Evolutionary conservation across 1,284 basidiomycete species (phyloP).

Genomic region (Peniophora sp.): DNA sequence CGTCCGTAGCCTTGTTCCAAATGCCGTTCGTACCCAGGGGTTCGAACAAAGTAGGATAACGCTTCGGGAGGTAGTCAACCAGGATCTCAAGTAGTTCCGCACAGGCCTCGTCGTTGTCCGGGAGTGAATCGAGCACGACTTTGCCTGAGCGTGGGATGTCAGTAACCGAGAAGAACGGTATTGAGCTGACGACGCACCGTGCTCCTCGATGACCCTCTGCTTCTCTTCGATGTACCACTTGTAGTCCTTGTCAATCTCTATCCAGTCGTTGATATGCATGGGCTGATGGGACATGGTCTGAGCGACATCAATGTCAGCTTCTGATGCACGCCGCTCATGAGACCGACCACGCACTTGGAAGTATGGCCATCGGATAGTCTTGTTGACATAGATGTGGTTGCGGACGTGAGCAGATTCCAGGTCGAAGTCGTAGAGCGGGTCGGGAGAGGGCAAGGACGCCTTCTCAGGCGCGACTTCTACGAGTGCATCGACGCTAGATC

Average conservation of each 20-base stretch:
- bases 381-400: conserved; percentile 29
- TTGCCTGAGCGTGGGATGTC: conserved; percentile 17
- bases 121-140: conserved; percentile 27
- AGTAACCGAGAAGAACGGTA: conserved; percentile 1
- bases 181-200: conserved; percentile 14
- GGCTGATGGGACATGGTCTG: conserved; percentile 32
- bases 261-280: conserved; percentile 33
- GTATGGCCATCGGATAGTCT: conserved; percentile 26
- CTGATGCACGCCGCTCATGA: background rate
- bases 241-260: conserved; percentile 33
- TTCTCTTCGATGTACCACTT: conserved; percentile 30
- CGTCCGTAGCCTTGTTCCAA: conserved; percentile 26
- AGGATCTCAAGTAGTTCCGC: conserved; percentile 28
- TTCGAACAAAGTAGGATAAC: conserved; percentile 30
- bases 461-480: background rate
- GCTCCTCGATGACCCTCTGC: conserved; percentile 24
- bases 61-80: conserved; percentile 27
- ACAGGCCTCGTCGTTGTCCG: conserved; percentile 29
- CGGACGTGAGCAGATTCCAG: conserved; percentile 20
- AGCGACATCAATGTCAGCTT: background rate
- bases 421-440: conserved; percentile 22
- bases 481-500: no score
- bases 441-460: conserved; percentile 18
- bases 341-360: conserved; percentile 18
- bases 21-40: conserved; percentile 17